Evolutionary conservation across 768 basidiomycete genomes (phyloP).

Genomic region (Boletus reticulatus): DNA sequence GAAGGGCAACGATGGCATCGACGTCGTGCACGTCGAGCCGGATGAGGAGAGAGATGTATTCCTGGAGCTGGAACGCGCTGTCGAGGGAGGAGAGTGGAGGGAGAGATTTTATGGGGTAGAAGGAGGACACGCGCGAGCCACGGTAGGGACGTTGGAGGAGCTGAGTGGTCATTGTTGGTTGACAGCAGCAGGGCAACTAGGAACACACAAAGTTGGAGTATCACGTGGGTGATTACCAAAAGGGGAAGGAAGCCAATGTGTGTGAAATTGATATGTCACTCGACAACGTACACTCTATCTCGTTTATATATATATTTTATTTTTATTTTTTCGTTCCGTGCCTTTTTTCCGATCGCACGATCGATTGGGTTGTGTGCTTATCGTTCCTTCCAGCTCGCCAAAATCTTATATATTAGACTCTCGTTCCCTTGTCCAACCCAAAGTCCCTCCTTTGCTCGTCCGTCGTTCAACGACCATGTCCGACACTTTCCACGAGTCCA

Average conservation of each 20-base stretch:
- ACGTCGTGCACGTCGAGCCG: constrained; percentile 88
- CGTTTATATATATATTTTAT: not conserved
- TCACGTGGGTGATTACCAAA: constrained; percentile 19
- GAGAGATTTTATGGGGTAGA: constrained; percentile 72
- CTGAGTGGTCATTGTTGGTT: constrained; percentile 8
- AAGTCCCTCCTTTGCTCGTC: constrained; percentile 7
- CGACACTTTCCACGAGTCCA: constrained; percentile 17
- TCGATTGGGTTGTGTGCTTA: not conserved
- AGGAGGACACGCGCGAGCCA: constrained; percentile 75
- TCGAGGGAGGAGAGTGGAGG: constrained; percentile 73
- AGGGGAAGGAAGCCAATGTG: not conserved
- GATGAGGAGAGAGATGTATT: constrained; percentile 89
- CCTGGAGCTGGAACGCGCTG: constrained; percentile 93
- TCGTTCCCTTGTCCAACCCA: not conserved
- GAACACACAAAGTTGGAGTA: not conserved
- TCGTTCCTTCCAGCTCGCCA: not conserved
- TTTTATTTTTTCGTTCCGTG: not conserved
- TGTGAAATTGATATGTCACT: constrained; percentile 1
- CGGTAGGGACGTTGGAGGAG: constrained; percentile 65
- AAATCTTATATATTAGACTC: constrained; percentile 13
- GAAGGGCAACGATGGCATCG: constrained; percentile 73
- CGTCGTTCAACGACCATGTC: constrained; percentile 20
- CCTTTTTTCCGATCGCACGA: not conserved
- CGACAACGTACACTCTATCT: constrained; percentile 7
- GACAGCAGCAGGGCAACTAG: not conserved